Evolutionary conservation across 2,329 filamentous ascomycete genomes (phyloP), one percentile per base, ranked within the genome.

Genomic region (Xylariomycetidae sp.): DNA sequence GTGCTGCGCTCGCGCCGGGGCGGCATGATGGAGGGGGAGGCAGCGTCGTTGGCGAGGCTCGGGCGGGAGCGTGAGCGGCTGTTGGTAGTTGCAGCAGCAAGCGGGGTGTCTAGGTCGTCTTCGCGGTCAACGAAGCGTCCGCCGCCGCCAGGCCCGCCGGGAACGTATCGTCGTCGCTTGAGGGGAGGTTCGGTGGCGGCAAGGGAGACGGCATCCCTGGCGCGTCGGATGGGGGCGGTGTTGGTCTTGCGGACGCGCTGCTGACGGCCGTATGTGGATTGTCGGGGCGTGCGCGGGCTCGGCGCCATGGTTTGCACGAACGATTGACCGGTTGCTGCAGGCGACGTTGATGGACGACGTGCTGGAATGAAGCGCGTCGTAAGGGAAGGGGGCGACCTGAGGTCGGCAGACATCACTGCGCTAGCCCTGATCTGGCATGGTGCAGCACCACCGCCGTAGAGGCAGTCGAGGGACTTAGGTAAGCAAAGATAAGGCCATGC

Each of bases 141-240:
- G 37, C 88, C 87, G 28, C 88, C 88, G 24, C 86, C 87, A 37
- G 86, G 82, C 3, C 87, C 88, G 29, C 88, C 88, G 20, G 90
- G 86, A 29, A 93, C 75, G 63, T 95, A 95, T 60, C 78, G 74
- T 47, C 80, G 72, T 54, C 75, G 76, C 62, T 87, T 88, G 1
- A 69, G 69, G 10, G 82, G 79, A 17, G 80, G 79, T 46, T 83
- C 80, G 29, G 69, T 66, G 25, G 56, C 57, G 17, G 57, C 50
- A 7, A 49, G 54, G 25, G 61, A 58, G 39, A 57, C 55, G 19
- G 54, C 42, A 49, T 60, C 40, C 50, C 56, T 42, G 49, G 57
- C 39, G 53, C 53, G 42, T 54, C 57, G 48, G 40, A 45, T 34
- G 13, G 43, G 43, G 45, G 38, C 40, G 26, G 39, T 15, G 22